Percentiles rank a stretch among this genome's conserved stretches.
Evolutionary conservation across 2,329 filamentous ascomycete species (phyloP).

Genomic region (Sphaerostilbella broomeana): DNA sequence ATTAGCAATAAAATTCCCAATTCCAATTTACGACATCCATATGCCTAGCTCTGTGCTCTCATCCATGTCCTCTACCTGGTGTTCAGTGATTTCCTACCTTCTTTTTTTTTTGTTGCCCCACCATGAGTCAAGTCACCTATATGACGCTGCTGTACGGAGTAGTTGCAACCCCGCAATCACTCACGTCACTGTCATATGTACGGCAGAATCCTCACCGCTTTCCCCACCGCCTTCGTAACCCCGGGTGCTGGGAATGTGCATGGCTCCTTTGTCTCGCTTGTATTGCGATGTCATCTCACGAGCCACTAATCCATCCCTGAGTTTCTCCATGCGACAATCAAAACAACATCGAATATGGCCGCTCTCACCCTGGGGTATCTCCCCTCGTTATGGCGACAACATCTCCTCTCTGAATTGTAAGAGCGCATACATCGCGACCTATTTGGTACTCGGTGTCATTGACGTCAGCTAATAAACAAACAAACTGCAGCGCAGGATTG

Average conservation of each 20-base stretch:
- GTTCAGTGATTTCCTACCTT: too few relatives aligned
- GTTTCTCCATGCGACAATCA: slow-evolving; percentile 4
- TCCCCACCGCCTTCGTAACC: slow-evolving; percentile 10
- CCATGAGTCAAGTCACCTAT: too few relatives aligned
- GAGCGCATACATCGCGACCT: slow-evolving; percentile 2
- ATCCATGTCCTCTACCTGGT: too few relatives aligned
- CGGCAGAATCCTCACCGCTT: slow-evolving; percentile 21
- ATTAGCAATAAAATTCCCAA: too few relatives aligned
- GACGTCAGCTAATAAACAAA: slow-evolving; percentile 18
- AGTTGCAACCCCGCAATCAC: slow-evolving; percentile 8
- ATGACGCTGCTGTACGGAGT: too few relatives aligned
- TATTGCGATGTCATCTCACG: slow-evolving; percentile 4
- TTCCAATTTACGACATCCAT: too few relatives aligned
- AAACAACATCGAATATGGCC: slow-evolving; percentile 30
- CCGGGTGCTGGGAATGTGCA: slow-evolving; percentile 1
- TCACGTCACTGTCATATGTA: not conserved
- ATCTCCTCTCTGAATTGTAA: slow-evolving; percentile 77
- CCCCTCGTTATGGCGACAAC: slow-evolving; percentile 61
- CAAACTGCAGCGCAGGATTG: slow-evolving; percentile 59
- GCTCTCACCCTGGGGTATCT: slow-evolving; percentile 39
- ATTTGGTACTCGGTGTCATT: slow-evolving; percentile 5
- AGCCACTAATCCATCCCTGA: not conserved
- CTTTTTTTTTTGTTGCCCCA: slow-evolving; percentile 11
- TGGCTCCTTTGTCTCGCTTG: not conserved
- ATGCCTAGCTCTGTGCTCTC: too few relatives aligned